Evolutionary conservation across 2,329 filamentous ascomycete genomes (phyloP), one percentile per base, ranked within the genome.

Genomic region (Dactylellina sp.): DNA sequence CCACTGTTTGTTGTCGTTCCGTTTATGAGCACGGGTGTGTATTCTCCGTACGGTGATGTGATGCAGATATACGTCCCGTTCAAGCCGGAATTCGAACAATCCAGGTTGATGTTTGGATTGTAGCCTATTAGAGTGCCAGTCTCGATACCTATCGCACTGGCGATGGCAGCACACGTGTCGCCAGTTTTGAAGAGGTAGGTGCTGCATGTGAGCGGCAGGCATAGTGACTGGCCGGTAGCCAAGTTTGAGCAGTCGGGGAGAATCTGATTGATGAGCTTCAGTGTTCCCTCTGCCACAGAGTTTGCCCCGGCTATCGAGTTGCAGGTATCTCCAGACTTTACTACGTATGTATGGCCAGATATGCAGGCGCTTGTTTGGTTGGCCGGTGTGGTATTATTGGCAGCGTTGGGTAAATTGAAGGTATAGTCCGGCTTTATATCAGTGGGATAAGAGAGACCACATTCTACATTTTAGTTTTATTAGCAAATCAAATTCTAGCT

Each of bases 11-110:
- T 40, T 7, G 39, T 44, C 4, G 37, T 55, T 12, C 47, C 60
- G 7, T 14, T 37, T 11, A 56, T 64, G 6, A 25, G 9, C 28
- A 39, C 50, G 12, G 60, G 60, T 6, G 28, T 55, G 12, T 56
- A 55, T 4, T 56, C 32, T 1, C 49, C 61, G 32, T 25, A 32
- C 4, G 42, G 40, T 5, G 61, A 28, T 9, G 25, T 56, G 7
- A 65, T 22, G 25, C 61, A 65, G 50, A 65, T 65, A n/a, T 49
- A 35, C 14, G 37, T 56, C 14, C 52, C 52, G 37, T 64, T 39
- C 39, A 56, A 14, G 47, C 39, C 32, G 6, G 44, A 39, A 11
- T 65, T 65, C 2, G 61, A 44, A 39, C 61, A 65, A 44, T 57
- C 52, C 12, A 5, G 24, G 12, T 55, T 65, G 6, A 65, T 35